A percentile compares a stretch with the other conserved stretches of the same genome.
Evolutionary conservation across 139 green algal species (phyloP).

Genomic region (Desmodesmus armatus): DNA sequence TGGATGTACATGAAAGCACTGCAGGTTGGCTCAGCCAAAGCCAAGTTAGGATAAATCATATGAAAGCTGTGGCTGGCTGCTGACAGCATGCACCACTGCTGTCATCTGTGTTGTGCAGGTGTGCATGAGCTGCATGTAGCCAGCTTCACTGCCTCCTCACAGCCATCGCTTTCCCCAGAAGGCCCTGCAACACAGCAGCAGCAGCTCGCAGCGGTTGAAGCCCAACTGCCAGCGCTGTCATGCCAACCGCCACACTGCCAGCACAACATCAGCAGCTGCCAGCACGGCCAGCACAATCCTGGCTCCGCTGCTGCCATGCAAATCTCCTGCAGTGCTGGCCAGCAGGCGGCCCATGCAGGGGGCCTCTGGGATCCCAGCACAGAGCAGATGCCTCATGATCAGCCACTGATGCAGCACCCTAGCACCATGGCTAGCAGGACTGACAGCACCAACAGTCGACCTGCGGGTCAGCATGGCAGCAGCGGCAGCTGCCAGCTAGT

Average conservation of each 20-base stretch:
- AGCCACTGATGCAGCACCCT: neutral
- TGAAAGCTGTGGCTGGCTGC: neutral
- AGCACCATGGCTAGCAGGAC: neutral
- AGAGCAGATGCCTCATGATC: neutral
- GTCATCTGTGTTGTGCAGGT: neutral
- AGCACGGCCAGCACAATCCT: too few species aligned
- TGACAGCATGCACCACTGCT: neutral
- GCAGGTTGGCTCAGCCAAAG: too few species aligned
- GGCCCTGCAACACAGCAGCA: neutral
- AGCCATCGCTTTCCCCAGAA: neutral
- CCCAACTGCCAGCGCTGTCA: too few species aligned
- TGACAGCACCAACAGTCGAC: neutral
- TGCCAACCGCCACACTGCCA: too few species aligned
- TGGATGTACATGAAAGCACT: too few species aligned
- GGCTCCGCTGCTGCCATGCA: too few species aligned
- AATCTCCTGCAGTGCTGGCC: neutral
- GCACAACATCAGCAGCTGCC: conserved; percentile 23
- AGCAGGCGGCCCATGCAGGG: neutral
- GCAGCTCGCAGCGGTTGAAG: conserved; percentile 33
- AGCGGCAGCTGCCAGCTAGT: neutral
- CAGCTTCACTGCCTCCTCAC: neutral
- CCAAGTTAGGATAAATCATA: too few species aligned
- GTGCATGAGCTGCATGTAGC: conserved; percentile 14
- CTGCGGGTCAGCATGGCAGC: neutral
- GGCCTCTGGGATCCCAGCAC: neutral